Base-by-base conservation (phyloP, 768 basidiomycete genomes). In the Suillus tomentosus region DNA sequence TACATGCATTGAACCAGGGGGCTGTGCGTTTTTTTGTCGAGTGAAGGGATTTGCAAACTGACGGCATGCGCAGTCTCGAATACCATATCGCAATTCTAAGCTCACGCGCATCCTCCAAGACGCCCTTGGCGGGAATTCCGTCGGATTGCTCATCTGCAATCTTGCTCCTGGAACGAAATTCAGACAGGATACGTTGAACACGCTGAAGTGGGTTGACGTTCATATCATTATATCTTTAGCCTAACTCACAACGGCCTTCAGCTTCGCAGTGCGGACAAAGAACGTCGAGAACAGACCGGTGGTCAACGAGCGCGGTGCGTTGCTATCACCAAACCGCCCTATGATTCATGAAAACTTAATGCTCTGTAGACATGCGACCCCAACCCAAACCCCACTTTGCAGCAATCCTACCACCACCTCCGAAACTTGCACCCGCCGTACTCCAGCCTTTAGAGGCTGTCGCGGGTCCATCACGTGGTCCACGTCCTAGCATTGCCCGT, bases 81-180 rank as follows among this genome's bases (percentile, higher is more conserved):
- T 96, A 64, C 95, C 95, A 0, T 96, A 95, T 71, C 87, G 95
- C 51, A 92, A 96, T 73, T 92, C 92, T 0, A 95, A 95, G 72
- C 81, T 96, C 40, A 96, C 94, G 0, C 82, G 95, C 31, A 88
- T 96, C 60, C 82, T 96, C 1, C 93, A 95, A 87, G 93, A 94
- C 66, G 93, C 94, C 0, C 85, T 96, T 1, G 93, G 93, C 24
- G 95, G 95, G 14, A 82, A 85, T 2, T 89, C 91, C 0, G 82
- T 92, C 11, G 91, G 91, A 2, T 77, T 96, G 24, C 79, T 96
- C 48, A 92, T 96, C 39, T 94, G 93, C 75, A 95, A 95, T 69
- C 79, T 96, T 10, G 91, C 94, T 11, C 94, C 95, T 17, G 92
- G 91, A 1, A 78, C 77, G 40, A 94, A 88, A 73, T 94, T 94